A percentile compares a stretch with the other conserved stretches of the same genome.
Conservation (phyloP, 129 eudicot genomes). For the Flaveria brownii region DNA sequence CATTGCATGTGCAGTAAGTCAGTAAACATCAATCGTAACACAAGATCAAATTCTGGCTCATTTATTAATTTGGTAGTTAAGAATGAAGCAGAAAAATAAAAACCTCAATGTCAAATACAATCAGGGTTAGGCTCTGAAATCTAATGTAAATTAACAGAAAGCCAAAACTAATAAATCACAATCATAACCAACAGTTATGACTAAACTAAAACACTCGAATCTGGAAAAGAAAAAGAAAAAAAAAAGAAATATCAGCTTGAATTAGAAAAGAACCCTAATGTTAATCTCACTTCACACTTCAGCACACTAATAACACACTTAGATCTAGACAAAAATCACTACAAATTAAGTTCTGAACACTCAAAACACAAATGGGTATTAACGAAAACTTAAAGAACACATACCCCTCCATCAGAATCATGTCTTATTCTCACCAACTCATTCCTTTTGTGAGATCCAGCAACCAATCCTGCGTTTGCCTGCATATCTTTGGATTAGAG, state of each 20-base stretch:
- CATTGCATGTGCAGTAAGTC: background rate
- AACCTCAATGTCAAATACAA: conserved; percentile 2
- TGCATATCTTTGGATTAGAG: conserved; percentile 46
- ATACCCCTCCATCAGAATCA: conserved; percentile 87
- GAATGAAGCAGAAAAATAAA: background rate
- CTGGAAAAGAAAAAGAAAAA: conserved; percentile 29
- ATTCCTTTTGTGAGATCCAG: conserved; percentile 88
- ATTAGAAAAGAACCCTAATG: conserved; percentile 16
- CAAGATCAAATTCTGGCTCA: conserved; percentile 5
- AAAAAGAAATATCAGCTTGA: background rate
- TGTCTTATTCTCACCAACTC: conserved; percentile 83
- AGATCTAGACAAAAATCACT: conserved; percentile 23
- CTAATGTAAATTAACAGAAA: background rate
- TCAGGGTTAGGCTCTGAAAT: conserved; percentile 22
- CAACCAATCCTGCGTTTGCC: conserved; percentile 84
- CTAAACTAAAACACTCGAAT: conserved; percentile 19
- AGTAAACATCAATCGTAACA: background rate
- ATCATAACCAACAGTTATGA: conserved; percentile 18
- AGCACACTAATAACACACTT: too few relatives aligned
- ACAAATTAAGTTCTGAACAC: background rate
- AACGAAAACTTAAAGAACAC: background rate
- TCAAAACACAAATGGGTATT: background rate
- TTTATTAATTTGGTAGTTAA: background rate
- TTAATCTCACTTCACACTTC: conserved; percentile 20
- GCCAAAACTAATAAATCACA: conserved; percentile 6